A percentile compares a stretch with the other conserved stretches of the same genome.
These are phyloP conservation scores for Pseudoneurospora amorphoporcata DNA, from an alignment of 495 filamentous ascomycete species.

Conservation along the genomic window DNA sequence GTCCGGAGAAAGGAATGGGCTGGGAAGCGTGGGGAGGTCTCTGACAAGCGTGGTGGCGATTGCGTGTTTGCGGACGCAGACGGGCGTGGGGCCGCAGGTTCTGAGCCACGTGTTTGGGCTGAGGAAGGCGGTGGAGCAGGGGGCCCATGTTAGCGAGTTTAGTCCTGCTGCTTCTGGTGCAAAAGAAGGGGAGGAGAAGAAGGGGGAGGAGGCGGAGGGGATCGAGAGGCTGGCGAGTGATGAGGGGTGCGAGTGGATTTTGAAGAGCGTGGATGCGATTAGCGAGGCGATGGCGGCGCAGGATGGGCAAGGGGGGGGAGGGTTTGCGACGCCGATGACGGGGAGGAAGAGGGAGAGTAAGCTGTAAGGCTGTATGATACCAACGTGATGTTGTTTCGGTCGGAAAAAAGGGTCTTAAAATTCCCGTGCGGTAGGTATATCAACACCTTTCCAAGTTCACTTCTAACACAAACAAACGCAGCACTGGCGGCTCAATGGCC, in stretches of 20 bases:
- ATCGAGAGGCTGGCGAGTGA: conserved; percentile 49
- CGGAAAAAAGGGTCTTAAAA: no score
- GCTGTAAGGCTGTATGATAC: background rate
- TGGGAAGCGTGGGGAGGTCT: conserved; percentile 48
- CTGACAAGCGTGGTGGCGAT: conserved; percentile 60
- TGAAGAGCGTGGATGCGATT: conserved; percentile 59
- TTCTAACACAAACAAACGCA: background rate
- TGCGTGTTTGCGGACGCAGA: conserved; percentile 60
- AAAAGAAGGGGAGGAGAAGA: background rate
- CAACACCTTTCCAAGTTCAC: background rate
- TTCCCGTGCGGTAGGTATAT: background rate
- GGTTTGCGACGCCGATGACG: conserved; percentile 45
- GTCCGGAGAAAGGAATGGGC: conserved; percentile 23
- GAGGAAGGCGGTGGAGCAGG: conserved; percentile 61
- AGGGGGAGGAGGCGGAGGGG: conserved; percentile 12
- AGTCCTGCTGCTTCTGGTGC: background rate
- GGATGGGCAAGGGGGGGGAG: conserved; percentile 29
- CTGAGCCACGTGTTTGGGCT: conserved; percentile 64
- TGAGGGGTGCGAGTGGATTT: conserved; percentile 62
- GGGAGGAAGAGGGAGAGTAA: background rate
- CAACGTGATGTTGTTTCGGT: conserved; percentile 3
- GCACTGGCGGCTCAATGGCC: background rate
- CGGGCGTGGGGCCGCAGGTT: conserved; percentile 70
- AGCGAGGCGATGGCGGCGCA: conserved; percentile 52
- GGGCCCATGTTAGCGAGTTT: conserved; percentile 40